Conservation (phyloP, 75 land plant genomes). For the Sequoia sempervirens region DNA sequence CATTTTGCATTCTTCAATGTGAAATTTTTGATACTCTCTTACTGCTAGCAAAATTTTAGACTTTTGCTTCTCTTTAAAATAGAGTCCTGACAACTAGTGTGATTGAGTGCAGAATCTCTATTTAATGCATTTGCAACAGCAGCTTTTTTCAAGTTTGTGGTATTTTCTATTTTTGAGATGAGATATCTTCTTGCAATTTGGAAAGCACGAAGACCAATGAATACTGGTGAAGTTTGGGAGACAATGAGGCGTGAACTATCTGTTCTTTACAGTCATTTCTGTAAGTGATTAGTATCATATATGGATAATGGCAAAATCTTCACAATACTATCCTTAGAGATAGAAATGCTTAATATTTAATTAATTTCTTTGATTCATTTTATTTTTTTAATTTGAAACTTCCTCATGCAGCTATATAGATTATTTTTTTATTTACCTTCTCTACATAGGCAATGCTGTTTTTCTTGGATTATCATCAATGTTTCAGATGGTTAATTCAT, state of each 20-base stretch:
- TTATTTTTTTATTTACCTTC: neutral
- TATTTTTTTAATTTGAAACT: neutral
- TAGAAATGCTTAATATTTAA: neutral
- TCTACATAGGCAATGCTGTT: neutral
- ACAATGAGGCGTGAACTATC: constrained; percentile 98
- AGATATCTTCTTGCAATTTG: constrained; percentile 96
- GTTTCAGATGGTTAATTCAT: neutral
- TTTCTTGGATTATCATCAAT: neutral
- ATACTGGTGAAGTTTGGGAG: constrained; percentile 91
- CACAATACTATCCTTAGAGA: neutral
- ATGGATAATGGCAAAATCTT: neutral
- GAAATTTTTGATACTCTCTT: neutral
- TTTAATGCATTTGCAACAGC: constrained; percentile 99
- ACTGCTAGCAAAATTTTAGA: neutral
- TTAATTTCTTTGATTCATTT: neutral
- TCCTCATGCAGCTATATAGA: neutral
- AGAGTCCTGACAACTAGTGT: neutral
- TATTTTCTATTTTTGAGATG: constrained; percentile 99
- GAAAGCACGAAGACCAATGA: constrained; percentile 90
- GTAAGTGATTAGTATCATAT: constrained; percentile 46
- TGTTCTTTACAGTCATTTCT: constrained; percentile 94
- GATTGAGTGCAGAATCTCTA: constrained; percentile 70
- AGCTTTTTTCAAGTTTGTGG: constrained; percentile 99
- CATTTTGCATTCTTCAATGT: neutral
- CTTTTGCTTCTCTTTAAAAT: neutral